These are phyloP conservation scores for Pleurotus sapidus DNA, from an alignment of 768 basidiomycete genomes.

Conservation along the genomic window DNA sequence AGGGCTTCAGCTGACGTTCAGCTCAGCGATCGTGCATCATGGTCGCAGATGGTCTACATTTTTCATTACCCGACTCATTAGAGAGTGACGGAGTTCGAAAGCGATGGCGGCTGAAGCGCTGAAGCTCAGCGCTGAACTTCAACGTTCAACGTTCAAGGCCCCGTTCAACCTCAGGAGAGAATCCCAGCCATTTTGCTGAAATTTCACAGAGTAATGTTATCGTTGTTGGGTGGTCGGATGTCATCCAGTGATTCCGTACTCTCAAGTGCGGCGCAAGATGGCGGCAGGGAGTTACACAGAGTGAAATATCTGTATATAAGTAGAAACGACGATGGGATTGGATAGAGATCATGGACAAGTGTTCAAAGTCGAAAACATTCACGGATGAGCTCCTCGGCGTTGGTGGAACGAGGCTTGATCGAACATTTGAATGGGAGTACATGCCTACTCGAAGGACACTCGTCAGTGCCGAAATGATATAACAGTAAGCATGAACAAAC, in stretches of 20 bases:
- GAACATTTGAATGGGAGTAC: conserved; percentile 2
- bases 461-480: conserved; percentile 4
- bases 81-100: neutral
- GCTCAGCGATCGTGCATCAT: too few relatives aligned
- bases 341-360: too few relatives aligned
- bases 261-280: neutral
- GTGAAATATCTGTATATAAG: too few relatives aligned
- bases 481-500: neutral
- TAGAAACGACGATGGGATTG: too few relatives aligned
- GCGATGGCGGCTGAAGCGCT: neutral
- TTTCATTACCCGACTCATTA: too few relatives aligned
- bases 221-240: too few relatives aligned
- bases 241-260: neutral
- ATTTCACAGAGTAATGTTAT: too few relatives aligned
- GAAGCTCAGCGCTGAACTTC: neutral
- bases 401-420: neutral
- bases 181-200: too few relatives aligned
- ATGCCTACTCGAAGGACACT: neutral
- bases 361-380: neutral
- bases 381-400: neutral
- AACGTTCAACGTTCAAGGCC: neutral
- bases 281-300: too few relatives aligned
- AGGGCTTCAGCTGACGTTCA: too few relatives aligned
- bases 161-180: neutral
- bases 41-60: neutral